Conservation (phyloP, 768 basidiomycete genomes). For the Termitomyces sp. region DNA sequence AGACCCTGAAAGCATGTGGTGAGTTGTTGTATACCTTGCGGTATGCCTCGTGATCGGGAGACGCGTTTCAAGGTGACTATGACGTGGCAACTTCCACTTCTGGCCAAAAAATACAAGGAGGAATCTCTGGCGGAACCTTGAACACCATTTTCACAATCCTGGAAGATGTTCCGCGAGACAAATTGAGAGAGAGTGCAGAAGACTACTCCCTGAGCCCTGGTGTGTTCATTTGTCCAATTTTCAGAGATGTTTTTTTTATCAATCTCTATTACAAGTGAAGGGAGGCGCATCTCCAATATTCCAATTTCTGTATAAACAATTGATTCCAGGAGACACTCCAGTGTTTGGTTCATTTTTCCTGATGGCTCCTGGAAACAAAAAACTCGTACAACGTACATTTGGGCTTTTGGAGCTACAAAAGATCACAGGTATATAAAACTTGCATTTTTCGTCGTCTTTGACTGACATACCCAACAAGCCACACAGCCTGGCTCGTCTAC, state of each 20-base stretch:
- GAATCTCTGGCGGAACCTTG: slow-evolving; percentile 63
- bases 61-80: slow-evolving; percentile 12
- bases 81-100: slow-evolving; percentile 53
- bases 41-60: neutral
- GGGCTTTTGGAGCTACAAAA: slow-evolving; percentile 35
- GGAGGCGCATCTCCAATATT: slow-evolving; percentile 16
- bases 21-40: neutral
- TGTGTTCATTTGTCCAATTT: neutral
- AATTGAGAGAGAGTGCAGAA: slow-evolving; percentile 20
- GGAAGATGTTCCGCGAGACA: slow-evolving; percentile 33
- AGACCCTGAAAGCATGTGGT: slow-evolving; percentile 49
- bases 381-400: slow-evolving; percentile 41
- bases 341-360: slow-evolving; percentile 31
- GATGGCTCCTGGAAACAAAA: slow-evolving; percentile 34
- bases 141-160: slow-evolving; percentile 29
- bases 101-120: slow-evolving; percentile 40
- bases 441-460: neutral
- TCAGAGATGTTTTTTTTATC: no score
- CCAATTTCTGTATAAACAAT: slow-evolving; percentile 29
- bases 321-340: slow-evolving; percentile 28
- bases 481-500: neutral
- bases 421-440: slow-evolving; percentile 11
- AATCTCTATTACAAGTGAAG: neutral
- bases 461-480: neutral
- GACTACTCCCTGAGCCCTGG: slow-evolving; percentile 2